A percentile compares a stretch with the other conserved stretches of the same genome.
Evolutionary conservation across 75 land plant genomes (phyloP).

Genomic region (Pinus albicaulis): DNA sequence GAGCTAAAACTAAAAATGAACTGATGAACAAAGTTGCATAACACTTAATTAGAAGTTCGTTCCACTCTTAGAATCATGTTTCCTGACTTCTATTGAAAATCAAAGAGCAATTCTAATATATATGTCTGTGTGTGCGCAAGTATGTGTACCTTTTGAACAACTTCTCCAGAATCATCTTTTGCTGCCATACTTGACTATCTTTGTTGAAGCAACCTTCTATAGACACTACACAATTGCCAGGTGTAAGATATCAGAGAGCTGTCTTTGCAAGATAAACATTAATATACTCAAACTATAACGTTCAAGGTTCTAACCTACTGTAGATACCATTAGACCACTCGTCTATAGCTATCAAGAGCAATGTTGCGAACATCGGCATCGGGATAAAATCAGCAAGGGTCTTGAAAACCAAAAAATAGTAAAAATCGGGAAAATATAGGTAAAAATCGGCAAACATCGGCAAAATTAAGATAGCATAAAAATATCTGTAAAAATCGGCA

Average conservation of each 20-base stretch:
- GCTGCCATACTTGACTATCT: not conserved
- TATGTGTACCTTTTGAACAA: constrained; percentile 2
- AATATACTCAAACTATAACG: not conserved
- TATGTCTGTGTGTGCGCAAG: too few relatives aligned
- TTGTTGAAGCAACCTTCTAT: not conserved
- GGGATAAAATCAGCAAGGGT: too few relatives aligned
- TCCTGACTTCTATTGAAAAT: not conserved
- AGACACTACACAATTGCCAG: not conserved
- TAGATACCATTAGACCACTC: not conserved
- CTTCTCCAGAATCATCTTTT: constrained; percentile 1
- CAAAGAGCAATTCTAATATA: not conserved
- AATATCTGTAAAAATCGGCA: too few relatives aligned
- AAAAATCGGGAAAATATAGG: too few relatives aligned
- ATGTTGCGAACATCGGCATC: too few relatives aligned
- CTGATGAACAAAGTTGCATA: not conserved
- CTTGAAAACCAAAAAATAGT: too few relatives aligned
- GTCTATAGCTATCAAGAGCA: not conserved
- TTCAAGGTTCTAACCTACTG: not conserved
- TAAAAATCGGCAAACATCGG: too few relatives aligned
- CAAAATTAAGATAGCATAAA: too few relatives aligned
- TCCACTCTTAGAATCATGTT: not conserved
- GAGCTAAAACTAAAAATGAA: not conserved
- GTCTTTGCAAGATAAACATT: not conserved
- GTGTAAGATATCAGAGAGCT: not conserved
- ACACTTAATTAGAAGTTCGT: not conserved